Evolutionary conservation across 2,329 filamentous ascomycete genomes (phyloP).

Genomic region (Ceratocystis diversiconidia): DNA sequence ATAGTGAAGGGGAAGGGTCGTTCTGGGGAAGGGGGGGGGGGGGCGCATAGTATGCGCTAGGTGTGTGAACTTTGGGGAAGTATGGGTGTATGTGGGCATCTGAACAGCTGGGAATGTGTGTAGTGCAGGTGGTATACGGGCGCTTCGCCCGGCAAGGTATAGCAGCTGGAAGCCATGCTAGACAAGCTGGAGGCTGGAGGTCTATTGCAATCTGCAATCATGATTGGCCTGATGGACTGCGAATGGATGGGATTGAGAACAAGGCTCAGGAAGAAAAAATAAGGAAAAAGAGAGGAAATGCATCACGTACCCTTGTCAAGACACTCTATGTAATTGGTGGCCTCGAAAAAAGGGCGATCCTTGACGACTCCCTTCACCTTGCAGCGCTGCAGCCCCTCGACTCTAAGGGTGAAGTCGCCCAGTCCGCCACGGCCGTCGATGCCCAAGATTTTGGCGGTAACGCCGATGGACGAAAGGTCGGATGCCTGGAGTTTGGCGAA

Average conservation of each 20-base stretch:
- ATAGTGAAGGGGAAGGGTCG: constrained; percentile 2
- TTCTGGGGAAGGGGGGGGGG: neutral
- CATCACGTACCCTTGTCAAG: constrained; percentile 49
- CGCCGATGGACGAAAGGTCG: constrained; percentile 73
- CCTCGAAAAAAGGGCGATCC: constrained; percentile 77
- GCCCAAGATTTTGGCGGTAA: constrained; percentile 61
- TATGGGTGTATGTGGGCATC: too few relatives aligned
- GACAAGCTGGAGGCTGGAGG: constrained; percentile 1
- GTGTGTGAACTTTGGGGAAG: constrained; percentile 1
- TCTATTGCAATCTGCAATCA: neutral
- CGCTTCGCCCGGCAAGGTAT: neutral
- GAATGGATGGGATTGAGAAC: constrained; percentile 22
- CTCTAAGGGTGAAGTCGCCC: constrained; percentile 66
- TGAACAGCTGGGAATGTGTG: neutral
- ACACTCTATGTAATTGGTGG: constrained; percentile 50
- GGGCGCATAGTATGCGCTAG: neutral
- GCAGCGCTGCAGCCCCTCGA: constrained; percentile 72
- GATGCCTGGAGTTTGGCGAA: constrained; percentile 46
- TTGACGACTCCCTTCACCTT: constrained; percentile 58
- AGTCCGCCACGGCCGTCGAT: constrained; percentile 56
- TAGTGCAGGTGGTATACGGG: neutral
- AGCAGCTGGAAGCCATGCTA: neutral
- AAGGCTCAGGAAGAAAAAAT: constrained; percentile 10
- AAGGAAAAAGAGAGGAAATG: constrained; percentile 3
- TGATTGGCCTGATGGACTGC: neutral